Base-by-base conservation (phyloP, 208 protist species). In the Trypanosoma congolense region DNA sequence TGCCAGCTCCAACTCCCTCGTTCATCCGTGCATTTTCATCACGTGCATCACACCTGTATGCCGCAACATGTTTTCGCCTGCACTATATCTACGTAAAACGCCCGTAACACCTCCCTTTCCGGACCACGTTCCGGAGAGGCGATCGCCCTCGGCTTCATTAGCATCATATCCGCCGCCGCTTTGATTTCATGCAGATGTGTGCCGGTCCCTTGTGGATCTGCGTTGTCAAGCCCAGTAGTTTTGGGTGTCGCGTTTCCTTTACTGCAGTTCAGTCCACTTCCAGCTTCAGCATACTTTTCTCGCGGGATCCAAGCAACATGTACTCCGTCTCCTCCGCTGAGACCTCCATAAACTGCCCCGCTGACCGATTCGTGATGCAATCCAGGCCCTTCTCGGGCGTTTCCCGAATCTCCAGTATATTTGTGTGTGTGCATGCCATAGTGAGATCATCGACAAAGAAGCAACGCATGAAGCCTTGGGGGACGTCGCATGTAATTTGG, bases 381-480 rank as follows among this genome's bases (percentile, higher is more conserved):
- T 50, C 22, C 16, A 60, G 5, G 8, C 30, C 54, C 26, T 24
- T 35, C 50, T 60, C 24, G 3, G 50, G 42, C 1, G 25, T 30
- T 24, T 25, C 9, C 18, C 55, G 38, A 10, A 64, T 70, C 9
- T 25, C 4, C 2, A 24, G 4, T 43, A 8, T n/a, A 26, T 59
- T 19, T 0, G 4, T 40, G 22, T 22, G 12, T 41, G 24, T 28
- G 6, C 22, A 40, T 10, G 52, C 21, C 4, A 75, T 44, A 1
- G 69, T 69, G n/a, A 70, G 50, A 35, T 75, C 69, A 35, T 75
- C 61, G n/a, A 61, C 67, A 33, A 70, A 75, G 36, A 75, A 70
- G 0, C 69, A 54, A 21, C 63, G 26, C 6, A 70, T 61, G 1
- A 61, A 65, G 8, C 69, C 69, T 59, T 70, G 69, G 9, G 61